A percentile compares a stretch with the other conserved stretches of the same genome.
Evolutionary conservation across 2,329 filamentous ascomycete genomes (phyloP).

Genomic region (Pseudogymnoascus sp.): DNA sequence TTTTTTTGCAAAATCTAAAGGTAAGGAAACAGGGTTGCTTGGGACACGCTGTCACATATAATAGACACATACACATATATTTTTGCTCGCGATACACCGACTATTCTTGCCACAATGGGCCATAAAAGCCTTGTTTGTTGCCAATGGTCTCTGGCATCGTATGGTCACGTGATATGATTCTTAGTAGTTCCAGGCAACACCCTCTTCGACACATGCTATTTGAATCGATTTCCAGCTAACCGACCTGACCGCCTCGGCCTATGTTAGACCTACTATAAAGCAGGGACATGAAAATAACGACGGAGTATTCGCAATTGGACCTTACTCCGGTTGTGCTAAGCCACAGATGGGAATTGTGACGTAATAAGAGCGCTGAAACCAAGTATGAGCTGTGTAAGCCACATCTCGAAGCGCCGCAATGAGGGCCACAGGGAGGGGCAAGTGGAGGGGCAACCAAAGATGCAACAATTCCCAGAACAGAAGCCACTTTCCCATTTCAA

Average conservation of each 20-base stretch:
- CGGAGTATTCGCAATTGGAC: not conserved
- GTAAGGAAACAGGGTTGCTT: not conserved
- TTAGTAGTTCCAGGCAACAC: not conserved
- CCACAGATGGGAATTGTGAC: not conserved
- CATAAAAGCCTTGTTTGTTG: not conserved
- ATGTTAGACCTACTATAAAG: not conserved
- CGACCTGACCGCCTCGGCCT: not conserved
- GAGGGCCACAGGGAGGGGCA: not conserved
- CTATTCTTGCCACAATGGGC: not conserved
- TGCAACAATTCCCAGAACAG: not conserved
- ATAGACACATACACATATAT: not conserved
- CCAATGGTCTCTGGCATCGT: not conserved
- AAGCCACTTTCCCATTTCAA: not conserved
- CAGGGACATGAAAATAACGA: not conserved
- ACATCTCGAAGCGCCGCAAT: not conserved
- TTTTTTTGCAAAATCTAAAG: not conserved
- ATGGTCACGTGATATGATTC: not conserved
- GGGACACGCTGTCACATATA: not conserved
- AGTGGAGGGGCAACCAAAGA: not conserved
- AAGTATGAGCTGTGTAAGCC: constrained; percentile 1
- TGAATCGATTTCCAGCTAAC: not conserved
- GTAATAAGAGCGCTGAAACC: not conserved
- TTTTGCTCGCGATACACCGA: not conserved
- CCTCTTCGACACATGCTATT: not conserved
- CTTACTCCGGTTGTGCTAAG: not conserved